phyloP scores from a whole-genome alignment of 345 rosid genomes.

The Clarkia xantiana region DNA sequence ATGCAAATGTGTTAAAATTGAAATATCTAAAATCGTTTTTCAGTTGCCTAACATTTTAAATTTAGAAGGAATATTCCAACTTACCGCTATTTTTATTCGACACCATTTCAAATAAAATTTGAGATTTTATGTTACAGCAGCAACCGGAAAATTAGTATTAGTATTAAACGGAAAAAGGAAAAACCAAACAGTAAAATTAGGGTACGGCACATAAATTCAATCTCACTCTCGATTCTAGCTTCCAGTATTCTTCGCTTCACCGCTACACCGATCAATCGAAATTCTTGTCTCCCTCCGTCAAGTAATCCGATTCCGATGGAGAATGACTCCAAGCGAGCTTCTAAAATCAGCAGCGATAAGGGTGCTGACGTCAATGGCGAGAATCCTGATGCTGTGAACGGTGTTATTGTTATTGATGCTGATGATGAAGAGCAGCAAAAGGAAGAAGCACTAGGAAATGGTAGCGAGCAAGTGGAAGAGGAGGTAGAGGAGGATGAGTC shows the following conservation, averaged over 20 bases:
- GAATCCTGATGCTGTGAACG: constrained; percentile 19
- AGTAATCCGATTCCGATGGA: constrained; percentile 12
- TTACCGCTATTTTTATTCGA: too few species aligned
- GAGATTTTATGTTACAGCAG: too few species aligned
- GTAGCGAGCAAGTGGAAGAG: constrained; percentile 9
- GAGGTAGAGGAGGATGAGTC: neutral
- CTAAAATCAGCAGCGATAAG: constrained; percentile 6
- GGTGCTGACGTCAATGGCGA: constrained; percentile 10
- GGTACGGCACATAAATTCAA: too few species aligned
- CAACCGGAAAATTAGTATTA: too few species aligned
- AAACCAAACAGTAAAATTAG: too few species aligned
- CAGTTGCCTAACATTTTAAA: too few species aligned
- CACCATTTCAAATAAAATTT: too few species aligned
- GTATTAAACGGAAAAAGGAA: too few species aligned
- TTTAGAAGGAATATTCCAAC: too few species aligned
- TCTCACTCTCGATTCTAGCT: too few species aligned
- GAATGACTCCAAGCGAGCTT: constrained; percentile 14
- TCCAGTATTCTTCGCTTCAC: neutral
- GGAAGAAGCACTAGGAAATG: constrained; percentile 18
- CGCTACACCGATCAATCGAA: neutral
- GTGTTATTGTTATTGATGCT: constrained; percentile 1
- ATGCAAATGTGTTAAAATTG: too few species aligned
- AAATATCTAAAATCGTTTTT: too few species aligned
- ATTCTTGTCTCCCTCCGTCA: neutral
- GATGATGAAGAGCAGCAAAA: constrained; percentile 4